These are phyloP conservation scores for Fraxinus ornus DNA, from an alignment of 305 asterid genomes.

Conservation along the genomic window DNA sequence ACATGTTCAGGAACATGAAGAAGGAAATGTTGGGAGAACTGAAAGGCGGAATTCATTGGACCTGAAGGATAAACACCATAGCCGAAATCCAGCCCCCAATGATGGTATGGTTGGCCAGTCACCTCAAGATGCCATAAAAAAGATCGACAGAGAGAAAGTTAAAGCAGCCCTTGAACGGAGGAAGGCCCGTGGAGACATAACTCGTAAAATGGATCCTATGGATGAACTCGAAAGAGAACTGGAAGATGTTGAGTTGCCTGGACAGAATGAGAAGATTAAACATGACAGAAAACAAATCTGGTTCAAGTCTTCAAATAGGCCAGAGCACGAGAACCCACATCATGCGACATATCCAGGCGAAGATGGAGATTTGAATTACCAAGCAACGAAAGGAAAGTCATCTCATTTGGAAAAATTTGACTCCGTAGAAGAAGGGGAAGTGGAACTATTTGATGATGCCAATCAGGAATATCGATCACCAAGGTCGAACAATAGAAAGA, in stretches of 20 bases:
- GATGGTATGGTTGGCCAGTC: conserved; percentile 59
- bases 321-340: conserved; percentile 22
- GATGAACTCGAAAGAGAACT: conserved; percentile 94
- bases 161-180: conserved; percentile 78
- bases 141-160: conserved; percentile 73
- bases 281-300: conserved; percentile 41
- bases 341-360: neutral
- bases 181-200: conserved; percentile 70
- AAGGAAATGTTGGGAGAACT: conserved; percentile 34
- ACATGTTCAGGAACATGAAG: conserved; percentile 31
- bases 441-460: conserved; percentile 48
- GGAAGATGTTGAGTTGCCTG: conserved; percentile 78
- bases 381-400: conserved; percentile 39
- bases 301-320: conserved; percentile 26
- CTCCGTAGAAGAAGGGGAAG: conserved; percentile 81
- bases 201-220: conserved; percentile 55
- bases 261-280: conserved; percentile 52
- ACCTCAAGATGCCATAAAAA: conserved; percentile 58
- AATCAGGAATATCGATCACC: conserved; percentile 59
- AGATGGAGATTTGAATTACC: conserved; percentile 30
- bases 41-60: conserved; percentile 53
- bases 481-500: conserved; percentile 48
- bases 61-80: conserved; percentile 50
- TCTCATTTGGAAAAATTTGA: conserved; percentile 45
- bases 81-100: conserved; percentile 42